These are phyloP conservation scores for Yamadazyma songkhlaensis DNA, from an alignment of 1,139 yeast genomes.

Conservation along the genomic window DNA sequence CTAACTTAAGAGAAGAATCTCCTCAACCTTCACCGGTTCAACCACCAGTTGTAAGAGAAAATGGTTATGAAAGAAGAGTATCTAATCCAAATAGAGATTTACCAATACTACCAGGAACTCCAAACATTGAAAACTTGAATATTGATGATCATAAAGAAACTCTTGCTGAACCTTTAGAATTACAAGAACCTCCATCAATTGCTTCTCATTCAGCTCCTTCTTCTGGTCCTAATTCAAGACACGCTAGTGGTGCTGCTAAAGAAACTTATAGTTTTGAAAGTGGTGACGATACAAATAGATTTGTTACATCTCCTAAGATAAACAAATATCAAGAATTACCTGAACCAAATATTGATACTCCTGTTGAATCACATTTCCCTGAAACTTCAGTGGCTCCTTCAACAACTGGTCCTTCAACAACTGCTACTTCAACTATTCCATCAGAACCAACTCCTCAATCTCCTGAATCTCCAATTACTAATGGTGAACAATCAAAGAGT, in stretches of 20 bases:
- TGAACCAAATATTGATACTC: constrained; percentile 10
- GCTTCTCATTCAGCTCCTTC: constrained; percentile 1
- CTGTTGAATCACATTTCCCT: too few relatives aligned
- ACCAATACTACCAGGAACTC: constrained; percentile 18
- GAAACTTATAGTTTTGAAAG: constrained; percentile 40
- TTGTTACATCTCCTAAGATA: constrained; percentile 26
- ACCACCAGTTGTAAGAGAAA: not conserved
- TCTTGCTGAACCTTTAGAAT: not conserved
- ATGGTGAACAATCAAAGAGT: constrained; percentile 8
- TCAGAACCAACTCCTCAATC: not conserved
- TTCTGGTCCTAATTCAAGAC: constrained; percentile 1
- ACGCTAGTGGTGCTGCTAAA: not conserved
- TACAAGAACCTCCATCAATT: constrained; percentile 2
- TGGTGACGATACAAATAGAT: constrained; percentile 38
- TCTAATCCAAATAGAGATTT: constrained; percentile 11
- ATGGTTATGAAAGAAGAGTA: not conserved
- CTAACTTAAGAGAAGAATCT: constrained; percentile 12
- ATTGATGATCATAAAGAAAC: constrained; percentile 4
- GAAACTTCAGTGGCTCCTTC: too few relatives aligned
- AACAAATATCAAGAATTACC: constrained; percentile 15
- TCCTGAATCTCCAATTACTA: constrained; percentile 2
- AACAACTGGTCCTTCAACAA: too few relatives aligned
- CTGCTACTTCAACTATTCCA: not conserved
- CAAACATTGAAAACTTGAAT: constrained; percentile 26
- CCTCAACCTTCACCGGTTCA: constrained; percentile 2